phyloP scores from a whole-genome alignment of 2,329 filamentous ascomycete species.

The Chrysoporthe deuterocubensis region DNA sequence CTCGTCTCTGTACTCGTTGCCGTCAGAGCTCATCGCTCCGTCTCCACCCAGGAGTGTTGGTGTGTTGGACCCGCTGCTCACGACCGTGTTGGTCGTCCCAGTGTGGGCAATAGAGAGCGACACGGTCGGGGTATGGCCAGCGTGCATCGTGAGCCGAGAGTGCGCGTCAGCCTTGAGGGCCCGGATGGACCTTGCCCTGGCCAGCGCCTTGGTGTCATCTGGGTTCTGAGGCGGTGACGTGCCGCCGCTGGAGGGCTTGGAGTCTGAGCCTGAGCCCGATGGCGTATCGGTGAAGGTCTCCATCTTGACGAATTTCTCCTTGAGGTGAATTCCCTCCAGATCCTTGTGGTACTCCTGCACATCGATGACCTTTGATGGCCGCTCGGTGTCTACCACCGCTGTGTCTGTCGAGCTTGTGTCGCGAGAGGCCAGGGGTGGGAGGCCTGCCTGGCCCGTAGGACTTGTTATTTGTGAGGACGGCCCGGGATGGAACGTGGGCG shows the following conservation, averaged over 20 bases:
- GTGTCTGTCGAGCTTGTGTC: slow-evolving; percentile 12
- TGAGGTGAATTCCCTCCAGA: slow-evolving; percentile 64
- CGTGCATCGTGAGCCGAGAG: slow-evolving; percentile 62
- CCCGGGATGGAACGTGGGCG: slow-evolving; percentile 28
- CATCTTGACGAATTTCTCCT: slow-evolving; percentile 56
- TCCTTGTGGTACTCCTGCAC: slow-evolving; percentile 61
- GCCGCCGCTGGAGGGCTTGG: slow-evolving; percentile 36
- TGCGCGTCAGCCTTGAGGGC: slow-evolving; percentile 52
- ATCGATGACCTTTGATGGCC: slow-evolving; percentile 48
- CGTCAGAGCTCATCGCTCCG: slow-evolving; percentile 26
- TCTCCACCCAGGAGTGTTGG: slow-evolving; percentile 37
- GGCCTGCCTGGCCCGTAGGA: slow-evolving; percentile 41
- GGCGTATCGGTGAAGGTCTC: slow-evolving; percentile 52
- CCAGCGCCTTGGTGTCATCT: slow-evolving; percentile 17
- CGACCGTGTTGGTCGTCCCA: slow-evolving; percentile 43
- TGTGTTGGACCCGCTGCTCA: slow-evolving; percentile 46
- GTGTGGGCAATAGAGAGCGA: slow-evolving; percentile 56
- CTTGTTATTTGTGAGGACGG: slow-evolving; percentile 35
- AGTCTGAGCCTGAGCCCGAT: slow-evolving; percentile 34
- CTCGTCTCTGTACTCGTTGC: slow-evolving; percentile 24
- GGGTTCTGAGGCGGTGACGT: slow-evolving; percentile 28
- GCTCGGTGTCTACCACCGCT: slow-evolving; percentile 23
- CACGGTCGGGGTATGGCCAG: slow-evolving; percentile 66
- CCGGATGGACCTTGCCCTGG: slow-evolving; percentile 16
- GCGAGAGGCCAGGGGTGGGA: slow-evolving; percentile 34